Evolutionary conservation across 2,329 filamentous ascomycete genomes (phyloP), one percentile per base, ranked within the genome.

Genomic region (Phoma herbarum): DNA sequence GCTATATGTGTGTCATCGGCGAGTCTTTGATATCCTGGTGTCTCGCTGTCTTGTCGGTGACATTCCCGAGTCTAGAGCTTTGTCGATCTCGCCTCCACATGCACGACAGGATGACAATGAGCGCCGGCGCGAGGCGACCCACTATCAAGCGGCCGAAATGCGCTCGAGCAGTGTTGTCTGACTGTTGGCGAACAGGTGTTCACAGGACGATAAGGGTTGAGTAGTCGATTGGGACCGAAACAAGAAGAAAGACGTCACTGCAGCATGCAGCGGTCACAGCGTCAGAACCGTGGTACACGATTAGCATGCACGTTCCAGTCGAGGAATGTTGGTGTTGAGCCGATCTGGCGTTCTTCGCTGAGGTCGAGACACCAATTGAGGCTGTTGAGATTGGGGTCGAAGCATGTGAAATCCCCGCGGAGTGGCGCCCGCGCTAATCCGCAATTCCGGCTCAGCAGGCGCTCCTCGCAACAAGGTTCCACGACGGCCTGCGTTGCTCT

Each of bases 401-500:
- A 52, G 49, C 55, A 58, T 58, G 55, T 58, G 55, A 53, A 50
- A 42, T 52, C 56, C 49, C 49, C 49, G 56, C 49, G 49, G 50
- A 53, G 22, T 33, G 25, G 49, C 33, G 44, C 29, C 29, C 18
- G 43, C 43, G 42, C 42, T 31, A 53, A 7, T 12, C 18, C n/a
- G 20, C 7, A 14, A 39, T 41, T 50, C 25, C 35, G 56, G 50
- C 29, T 41, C 25, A 43, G 44, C 25, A 31, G 43, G 53, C 53
- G 46, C 41, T 22, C 53, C 39, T 20, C 22, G 47, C 35, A 39
- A 48, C 55, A 52, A 58, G 55, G 49, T 58, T 58, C 23, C 28
- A 59, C 50, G 45, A 50, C 45, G 45, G 49, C 37, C 37, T 59
- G 50, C 50, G 56, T 54, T 54, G 16, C 56, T 51, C 56, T 59